Conservation (phyloP, 139 green algal species). For the Picochlorum sp. region DNA sequence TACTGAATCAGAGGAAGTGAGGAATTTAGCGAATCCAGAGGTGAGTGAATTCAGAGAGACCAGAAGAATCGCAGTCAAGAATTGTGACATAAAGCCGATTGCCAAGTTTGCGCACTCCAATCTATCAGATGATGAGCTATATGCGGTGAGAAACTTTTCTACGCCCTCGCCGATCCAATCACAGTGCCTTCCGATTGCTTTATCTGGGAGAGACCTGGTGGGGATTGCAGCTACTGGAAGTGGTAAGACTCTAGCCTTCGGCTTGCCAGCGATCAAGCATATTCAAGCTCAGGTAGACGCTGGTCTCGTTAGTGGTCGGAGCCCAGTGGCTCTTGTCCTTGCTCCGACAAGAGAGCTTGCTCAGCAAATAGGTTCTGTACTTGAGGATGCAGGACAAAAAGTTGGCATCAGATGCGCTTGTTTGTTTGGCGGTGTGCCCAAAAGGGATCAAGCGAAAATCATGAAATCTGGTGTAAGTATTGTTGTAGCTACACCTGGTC, state of each 20-base stretch:
- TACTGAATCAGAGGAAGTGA: conserved; percentile 28
- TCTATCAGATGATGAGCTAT: conserved; percentile 53
- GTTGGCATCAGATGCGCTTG: conserved; percentile 50
- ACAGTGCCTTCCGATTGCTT: conserved; percentile 74
- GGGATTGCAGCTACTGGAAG: conserved; percentile 80
- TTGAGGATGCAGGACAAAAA: conserved; percentile 49
- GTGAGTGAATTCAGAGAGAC: conserved; percentile 35
- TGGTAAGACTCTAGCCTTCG: conserved; percentile 79
- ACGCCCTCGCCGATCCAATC: conserved; percentile 73
- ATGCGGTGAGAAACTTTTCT: conserved; percentile 52
- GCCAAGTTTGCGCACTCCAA: conserved; percentile 50
- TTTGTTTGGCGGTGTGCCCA: conserved; percentile 88
- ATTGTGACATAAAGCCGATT: conserved; percentile 38
- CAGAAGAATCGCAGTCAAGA: conserved; percentile 42
- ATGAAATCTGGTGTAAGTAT: conserved; percentile 41
- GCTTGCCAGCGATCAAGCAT: conserved; percentile 72
- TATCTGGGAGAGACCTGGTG: conserved; percentile 72
- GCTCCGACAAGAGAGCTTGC: conserved; percentile 89
- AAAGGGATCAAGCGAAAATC: conserved; percentile 43
- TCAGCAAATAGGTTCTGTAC: conserved; percentile 68
- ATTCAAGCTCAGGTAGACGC: conserved; percentile 48
- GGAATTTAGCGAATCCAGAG: conserved; percentile 24
- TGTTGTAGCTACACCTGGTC: conserved; percentile 81
- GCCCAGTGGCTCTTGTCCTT: conserved; percentile 65
- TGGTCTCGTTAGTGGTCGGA: conserved; percentile 22